Evolutionary conservation across 192 early-diverging fungal species (phyloP), one percentile per base, ranked within the genome.

Genomic region (Coemansia sp.): DNA sequence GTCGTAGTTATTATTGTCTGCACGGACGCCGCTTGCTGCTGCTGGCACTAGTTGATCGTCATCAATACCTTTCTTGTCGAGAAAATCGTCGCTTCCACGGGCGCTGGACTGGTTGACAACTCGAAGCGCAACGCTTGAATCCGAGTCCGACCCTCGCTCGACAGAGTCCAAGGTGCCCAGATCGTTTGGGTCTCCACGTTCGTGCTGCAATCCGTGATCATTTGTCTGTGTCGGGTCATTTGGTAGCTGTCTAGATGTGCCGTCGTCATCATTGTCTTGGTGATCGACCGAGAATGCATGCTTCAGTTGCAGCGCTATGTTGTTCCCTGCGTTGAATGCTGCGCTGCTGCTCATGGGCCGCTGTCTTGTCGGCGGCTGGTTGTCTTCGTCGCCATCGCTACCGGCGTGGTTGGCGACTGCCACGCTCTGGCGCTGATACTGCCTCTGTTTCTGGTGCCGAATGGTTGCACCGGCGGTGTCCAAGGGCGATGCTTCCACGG

Each of bases 101-200:
- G 14, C 56, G 35, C 57, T 67, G 36, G 58, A 33, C 43, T 53
- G 67, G 38, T 75, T 75, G 33, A 66, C 73, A 33, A 75, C 67
- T 17, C 63, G 67, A 19, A 75, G 67, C 14, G 67, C 63, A 25
- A 71, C 35, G 43, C 43, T 49, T 33, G 58, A 43, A 9, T 15
- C 40, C 11, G 70, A 61, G 19, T 65, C 70, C 1, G 45, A 32
- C 4, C 45, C 63, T 13, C 22, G 49, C 20, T 52, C 49, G 1
- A 9, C 49, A 1, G 52, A 61, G 9, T 46, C 61, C 11, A 43
- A 20, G 17, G 32, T 35, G 5, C 33, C 34, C 0, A 34, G 23
- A 1, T 17, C 14, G 2, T 34, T 17, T 57, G 15, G 33, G 55
- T 15, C 3, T n/a, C 8, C 2, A 2, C 15, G 17, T 15, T 19